phyloP scores from a whole-genome alignment of 1,284 basidiomycete genomes.

The Earliella scabrosa region DNA sequence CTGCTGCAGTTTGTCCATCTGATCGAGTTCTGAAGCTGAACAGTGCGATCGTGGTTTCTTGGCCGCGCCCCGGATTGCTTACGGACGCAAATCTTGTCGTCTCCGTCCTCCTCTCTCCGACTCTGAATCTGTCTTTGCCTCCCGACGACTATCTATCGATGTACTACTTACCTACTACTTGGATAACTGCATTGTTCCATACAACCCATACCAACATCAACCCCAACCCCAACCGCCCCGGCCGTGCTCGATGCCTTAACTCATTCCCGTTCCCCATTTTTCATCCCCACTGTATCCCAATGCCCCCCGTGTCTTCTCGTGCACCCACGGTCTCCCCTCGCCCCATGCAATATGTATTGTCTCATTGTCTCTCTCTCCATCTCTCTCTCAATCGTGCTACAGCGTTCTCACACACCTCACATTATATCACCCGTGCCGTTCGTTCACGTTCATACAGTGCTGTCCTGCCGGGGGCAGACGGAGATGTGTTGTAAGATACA shows the following conservation, averaged over 20 bases:
- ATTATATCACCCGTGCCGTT: neutral
- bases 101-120: neutral
- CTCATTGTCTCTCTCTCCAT: slow-evolving; percentile 1
- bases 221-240: neutral
- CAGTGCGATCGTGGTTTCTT: slow-evolving; percentile 17
- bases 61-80: slow-evolving; percentile 10
- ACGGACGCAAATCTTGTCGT: slow-evolving; percentile 18
- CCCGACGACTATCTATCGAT: slow-evolving; percentile 12
- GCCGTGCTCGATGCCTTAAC: no score
- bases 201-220: neutral
- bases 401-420: neutral
- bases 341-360: slow-evolving; percentile 21
- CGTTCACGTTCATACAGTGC: neutral
- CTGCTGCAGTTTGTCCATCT: slow-evolving; percentile 24
- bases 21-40: slow-evolving; percentile 18
- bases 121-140: neutral
- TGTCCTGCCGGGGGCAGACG: neutral
- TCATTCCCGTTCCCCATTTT: no score
- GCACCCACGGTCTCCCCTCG: neutral
- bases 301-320: neutral
- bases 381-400: slow-evolving; percentile 4
- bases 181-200: slow-evolving; percentile 5
- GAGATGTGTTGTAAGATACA: neutral
- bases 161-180: slow-evolving; percentile 7
- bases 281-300: slow-evolving; percentile 7